Base-by-base conservation (phyloP, 768 basidiomycete genomes). In the Multifurca ochricompacta region DNA sequence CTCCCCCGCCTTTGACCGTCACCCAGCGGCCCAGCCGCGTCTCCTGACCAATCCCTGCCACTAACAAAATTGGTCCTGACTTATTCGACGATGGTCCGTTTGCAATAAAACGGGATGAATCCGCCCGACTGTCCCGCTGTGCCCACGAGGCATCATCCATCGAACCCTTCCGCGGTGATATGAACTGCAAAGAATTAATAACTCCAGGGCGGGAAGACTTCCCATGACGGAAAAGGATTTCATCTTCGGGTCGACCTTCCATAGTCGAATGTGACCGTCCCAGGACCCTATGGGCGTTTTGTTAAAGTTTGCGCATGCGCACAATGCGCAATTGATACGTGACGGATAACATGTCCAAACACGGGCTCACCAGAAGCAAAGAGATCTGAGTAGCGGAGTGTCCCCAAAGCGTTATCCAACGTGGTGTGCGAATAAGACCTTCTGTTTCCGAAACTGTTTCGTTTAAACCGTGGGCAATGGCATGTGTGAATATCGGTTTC, bases 371-470 rank as follows among this genome's bases (percentile, higher is more conserved):
- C 95, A 6, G 93, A 92, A 0, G 80, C 91, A 60, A 99, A 87
- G 5, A 92, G 64, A 67, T 99, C 91, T 6, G 92, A 90, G 69
- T 96, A 97, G 19, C 85, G 82, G 49, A 97, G 71, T 54, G 81
- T 77, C 11, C 85, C 84, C 36, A 98, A 70, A 0, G 90, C 77
- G 91, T 95, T 65, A 99, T 82, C 93, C 94, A 98, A 19, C 95
- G 78, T 19, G 93, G 89, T 25, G 83, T 85, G 41, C 75, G 76
- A 40, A 95, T 76, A 34, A 78, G 63, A 16, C 87, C 89, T 63
- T 89, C 91, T 0, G 83, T 82, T 52, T 86, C 79, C 1, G 86
- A 87, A 13, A 76, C 69, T 6, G 75, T 72, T 66, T 87, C 81
- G 60, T 87, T 77, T 40, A 93, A 70, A 4, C 96, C 96, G 67